Evolutionary conservation across 805 yeast species (phyloP), one percentile per base, ranked within the genome.

Genomic region (Teunomyces lycoperdinae): DNA sequence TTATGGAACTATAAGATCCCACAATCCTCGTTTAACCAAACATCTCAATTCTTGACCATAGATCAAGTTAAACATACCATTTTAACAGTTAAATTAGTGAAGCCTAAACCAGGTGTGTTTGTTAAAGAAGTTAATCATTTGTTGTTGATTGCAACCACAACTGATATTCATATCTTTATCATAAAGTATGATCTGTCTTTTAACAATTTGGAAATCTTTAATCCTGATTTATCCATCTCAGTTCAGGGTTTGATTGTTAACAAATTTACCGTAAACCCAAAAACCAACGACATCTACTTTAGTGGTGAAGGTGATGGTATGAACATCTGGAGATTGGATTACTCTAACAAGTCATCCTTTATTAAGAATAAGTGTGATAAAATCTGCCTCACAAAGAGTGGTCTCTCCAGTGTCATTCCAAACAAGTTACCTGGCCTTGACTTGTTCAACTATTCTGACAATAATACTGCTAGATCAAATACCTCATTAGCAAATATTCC

Each of bases 301-400:
- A 77, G 87, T 7, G 95, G 96, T n/a, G 78, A 77, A 35, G 81
- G 84, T 16, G 89, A 87, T 54, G 92, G 90, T 1, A 68, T 75
- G 32, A 83, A 91, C 56, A 75, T 94, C 38, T 94, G 97, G 96
- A 92, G 89, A 61, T 71, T 94, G 46, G 84, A 81, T 50, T 94
- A 94, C 62, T 79, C 91, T 5, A 86, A 84, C 54, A 79, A 86
- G 24, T 94, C 89, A 42, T 85, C 88, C 46, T 92, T 96, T 88
- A 89, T 89, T 62, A 81, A 84, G 52, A 85, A 87, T 59, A 87
- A 84, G 57, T 87, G 96, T 60, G 82, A 81, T 56, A 90, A 90
- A 64, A 81, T 85, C 35, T 89, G 97, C 63, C 76, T 88, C 47
- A 89, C 97, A 9, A 39, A 83, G 81, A 67, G 80, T 80, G 54